phyloP scores from a whole-genome alignment of 2,329 filamentous ascomycete species.

The Diatrype stigma region DNA sequence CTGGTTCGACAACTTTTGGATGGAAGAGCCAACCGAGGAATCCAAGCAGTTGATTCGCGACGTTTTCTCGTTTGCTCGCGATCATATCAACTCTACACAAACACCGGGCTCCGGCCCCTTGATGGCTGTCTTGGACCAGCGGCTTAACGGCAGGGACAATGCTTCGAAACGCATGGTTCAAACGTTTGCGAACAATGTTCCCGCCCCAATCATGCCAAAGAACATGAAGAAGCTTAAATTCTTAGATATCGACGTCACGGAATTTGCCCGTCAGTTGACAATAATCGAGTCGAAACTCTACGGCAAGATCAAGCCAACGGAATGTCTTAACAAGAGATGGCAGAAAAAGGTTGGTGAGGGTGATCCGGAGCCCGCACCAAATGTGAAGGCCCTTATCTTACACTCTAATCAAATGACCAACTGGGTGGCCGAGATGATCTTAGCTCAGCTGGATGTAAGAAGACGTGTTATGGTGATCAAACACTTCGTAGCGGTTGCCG shows the following conservation, averaged over 20 bases:
- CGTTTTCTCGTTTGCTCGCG: conserved; percentile 85
- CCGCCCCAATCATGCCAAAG: conserved; percentile 88
- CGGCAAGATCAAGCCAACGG: conserved; percentile 90
- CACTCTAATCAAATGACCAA: conserved; percentile 99
- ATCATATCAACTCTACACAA: conserved; percentile 88
- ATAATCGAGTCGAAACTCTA: conserved; percentile 95
- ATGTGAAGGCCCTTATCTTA: conserved; percentile 92
- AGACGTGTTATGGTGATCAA: conserved; percentile 97
- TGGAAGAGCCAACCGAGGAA: conserved; percentile 85
- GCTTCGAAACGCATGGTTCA: conserved; percentile 82
- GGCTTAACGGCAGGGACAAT: conserved; percentile 81
- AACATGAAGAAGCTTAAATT: conserved; percentile 99
- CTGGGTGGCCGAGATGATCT: conserved; percentile 98
- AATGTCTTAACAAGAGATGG: conserved; percentile 98
- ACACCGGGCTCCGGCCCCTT: conserved; percentile 83
- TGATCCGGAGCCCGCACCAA: conserved; percentile 80
- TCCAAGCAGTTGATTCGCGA: conserved; percentile 81
- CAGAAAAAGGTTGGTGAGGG: conserved; percentile 86
- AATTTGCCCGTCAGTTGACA: conserved; percentile 96
- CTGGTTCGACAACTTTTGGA: conserved; percentile 99
- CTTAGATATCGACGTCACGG: conserved; percentile 89
- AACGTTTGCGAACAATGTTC: conserved; percentile 77
- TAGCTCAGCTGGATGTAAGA: conserved; percentile 90
- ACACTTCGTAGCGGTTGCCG: conserved; percentile 93
- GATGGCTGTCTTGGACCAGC: conserved; percentile 83